Conservation (phyloP, 2,329 filamentous ascomycete genomes). For the Scedosporium minutisporum region DNA sequence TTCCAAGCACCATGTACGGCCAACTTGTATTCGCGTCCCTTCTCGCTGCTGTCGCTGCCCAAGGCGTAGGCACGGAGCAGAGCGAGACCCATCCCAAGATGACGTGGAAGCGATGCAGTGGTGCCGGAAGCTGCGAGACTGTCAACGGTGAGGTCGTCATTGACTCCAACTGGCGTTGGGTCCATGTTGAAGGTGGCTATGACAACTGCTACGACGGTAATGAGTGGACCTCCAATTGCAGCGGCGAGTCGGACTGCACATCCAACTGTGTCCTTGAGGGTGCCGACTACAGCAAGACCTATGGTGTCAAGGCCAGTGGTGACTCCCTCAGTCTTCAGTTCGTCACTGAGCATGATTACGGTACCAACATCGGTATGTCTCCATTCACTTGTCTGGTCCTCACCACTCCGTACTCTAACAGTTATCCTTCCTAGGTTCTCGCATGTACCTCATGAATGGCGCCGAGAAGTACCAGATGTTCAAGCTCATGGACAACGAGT, state of each 20-base stretch:
- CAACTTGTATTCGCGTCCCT: conserved; percentile 11
- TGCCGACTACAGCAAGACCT: conserved; percentile 32
- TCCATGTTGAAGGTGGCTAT: conserved; percentile 28
- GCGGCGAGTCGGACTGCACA: conserved; percentile 28
- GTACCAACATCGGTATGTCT: conserved; percentile 19
- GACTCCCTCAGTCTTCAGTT: conserved; percentile 39
- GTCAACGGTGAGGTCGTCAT: conserved; percentile 34
- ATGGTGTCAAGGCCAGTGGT: conserved; percentile 36
- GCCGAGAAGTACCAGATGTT: conserved; percentile 49
- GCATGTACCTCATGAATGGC: conserved; percentile 49
- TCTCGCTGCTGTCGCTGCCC: conserved; percentile 25
- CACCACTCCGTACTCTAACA: background rate
- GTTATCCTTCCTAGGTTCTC: conserved; percentile 24
- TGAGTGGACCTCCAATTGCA: conserved; percentile 25
- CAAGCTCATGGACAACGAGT: conserved; percentile 50
- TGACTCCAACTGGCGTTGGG: conserved; percentile 41
- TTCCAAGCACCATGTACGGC: background rate
- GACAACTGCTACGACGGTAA: conserved; percentile 41
- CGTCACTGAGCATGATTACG: conserved; percentile 35
- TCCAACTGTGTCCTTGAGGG: conserved; percentile 36
- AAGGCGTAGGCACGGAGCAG: conserved; percentile 28
- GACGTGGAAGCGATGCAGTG: conserved; percentile 33
- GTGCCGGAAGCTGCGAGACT: conserved; percentile 27
- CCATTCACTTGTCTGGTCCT: background rate
- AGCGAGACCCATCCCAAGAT: conserved; percentile 33